Evolutionary conservation across 352 stramenopile genomes (phyloP).

Genomic region (Phytophthora macrochlamydospora): DNA sequence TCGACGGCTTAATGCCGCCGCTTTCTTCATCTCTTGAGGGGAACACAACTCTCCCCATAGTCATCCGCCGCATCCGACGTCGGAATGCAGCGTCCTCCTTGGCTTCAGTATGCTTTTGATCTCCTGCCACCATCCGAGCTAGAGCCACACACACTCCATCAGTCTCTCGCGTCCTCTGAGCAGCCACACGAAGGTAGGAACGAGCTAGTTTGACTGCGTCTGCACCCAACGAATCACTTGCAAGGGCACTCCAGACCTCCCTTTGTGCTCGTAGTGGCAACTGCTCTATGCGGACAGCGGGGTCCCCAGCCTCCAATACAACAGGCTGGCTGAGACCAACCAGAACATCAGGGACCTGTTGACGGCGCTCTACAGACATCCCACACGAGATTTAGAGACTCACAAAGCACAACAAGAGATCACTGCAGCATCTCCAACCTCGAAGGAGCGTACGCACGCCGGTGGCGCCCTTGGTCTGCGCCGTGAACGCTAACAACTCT

Average conservation of each 20-base stretch:
- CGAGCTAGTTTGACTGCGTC: constrained; percentile 22
- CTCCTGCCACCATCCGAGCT: constrained; percentile 24
- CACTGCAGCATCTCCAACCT: constrained; percentile 21
- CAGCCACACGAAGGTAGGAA: constrained; percentile 27
- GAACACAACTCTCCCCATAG: constrained; percentile 32
- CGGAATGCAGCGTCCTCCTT: constrained; percentile 28
- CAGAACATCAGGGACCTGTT: constrained; percentile 37
- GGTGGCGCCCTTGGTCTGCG: constrained; percentile 41
- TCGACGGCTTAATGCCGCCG: neutral
- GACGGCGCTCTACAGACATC: constrained; percentile 42
- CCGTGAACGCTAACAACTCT: constrained; percentile 37
- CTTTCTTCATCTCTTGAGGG: constrained; percentile 9
- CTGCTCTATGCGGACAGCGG: constrained; percentile 51
- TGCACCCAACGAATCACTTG: constrained; percentile 24
- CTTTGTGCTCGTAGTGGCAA: constrained; percentile 48
- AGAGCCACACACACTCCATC: constrained; percentile 38
- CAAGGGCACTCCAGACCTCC: constrained; percentile 65
- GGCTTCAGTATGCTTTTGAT: neutral
- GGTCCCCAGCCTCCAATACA: constrained; percentile 12
- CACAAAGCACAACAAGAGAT: neutral
- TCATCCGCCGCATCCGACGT: constrained; percentile 35
- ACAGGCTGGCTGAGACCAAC: constrained; percentile 29
- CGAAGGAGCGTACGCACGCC: constrained; percentile 48
- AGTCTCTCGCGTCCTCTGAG: constrained; percentile 7
- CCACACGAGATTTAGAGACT: constrained; percentile 1